Percentiles rank a stretch among this genome's conserved stretches.
Conservation (phyloP, 768 basidiomycete genomes). For the Lactarius indigo region DNA sequence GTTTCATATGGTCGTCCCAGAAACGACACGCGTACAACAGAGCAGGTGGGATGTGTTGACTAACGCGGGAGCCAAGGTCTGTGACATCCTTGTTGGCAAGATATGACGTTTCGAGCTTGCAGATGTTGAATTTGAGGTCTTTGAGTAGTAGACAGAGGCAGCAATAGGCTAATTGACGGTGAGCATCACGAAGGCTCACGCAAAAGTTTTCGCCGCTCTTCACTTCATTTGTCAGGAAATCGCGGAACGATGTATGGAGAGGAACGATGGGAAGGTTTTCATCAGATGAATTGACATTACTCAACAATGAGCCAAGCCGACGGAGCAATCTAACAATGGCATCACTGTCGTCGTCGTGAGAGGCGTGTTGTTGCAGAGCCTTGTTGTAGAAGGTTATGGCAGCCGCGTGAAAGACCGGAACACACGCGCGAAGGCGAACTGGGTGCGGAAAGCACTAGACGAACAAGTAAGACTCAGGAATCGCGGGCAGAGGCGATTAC, state of each 20-base stretch:
- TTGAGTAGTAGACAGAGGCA: not conserved
- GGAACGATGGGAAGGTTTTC: not conserved
- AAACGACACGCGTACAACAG: constrained; percentile 1
- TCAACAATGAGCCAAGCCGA: constrained; percentile 5
- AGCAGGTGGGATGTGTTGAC: not conserved
- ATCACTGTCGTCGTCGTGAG: not conserved
- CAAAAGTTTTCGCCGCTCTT: not conserved
- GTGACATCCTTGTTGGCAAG: not conserved
- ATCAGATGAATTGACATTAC: not conserved
- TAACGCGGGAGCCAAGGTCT: not conserved
- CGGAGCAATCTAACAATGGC: not conserved
- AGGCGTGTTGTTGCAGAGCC: not conserved
- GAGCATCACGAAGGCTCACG: not conserved
- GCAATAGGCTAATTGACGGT: not conserved
- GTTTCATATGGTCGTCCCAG: constrained; percentile 1
- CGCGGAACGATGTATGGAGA: not conserved
- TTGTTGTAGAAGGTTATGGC: no score
- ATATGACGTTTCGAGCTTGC: not conserved
- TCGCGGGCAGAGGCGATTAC: no score
- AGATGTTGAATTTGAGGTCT: constrained; percentile 2
- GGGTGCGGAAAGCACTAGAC: no score
- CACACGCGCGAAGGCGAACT: no score
- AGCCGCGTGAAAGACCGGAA: no score
- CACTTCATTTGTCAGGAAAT: not conserved
- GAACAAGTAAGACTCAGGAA: no score